Base-by-base conservation (phyloP, 2,329 filamentous ascomycete genomes). In the Triangularia setosa region DNA sequence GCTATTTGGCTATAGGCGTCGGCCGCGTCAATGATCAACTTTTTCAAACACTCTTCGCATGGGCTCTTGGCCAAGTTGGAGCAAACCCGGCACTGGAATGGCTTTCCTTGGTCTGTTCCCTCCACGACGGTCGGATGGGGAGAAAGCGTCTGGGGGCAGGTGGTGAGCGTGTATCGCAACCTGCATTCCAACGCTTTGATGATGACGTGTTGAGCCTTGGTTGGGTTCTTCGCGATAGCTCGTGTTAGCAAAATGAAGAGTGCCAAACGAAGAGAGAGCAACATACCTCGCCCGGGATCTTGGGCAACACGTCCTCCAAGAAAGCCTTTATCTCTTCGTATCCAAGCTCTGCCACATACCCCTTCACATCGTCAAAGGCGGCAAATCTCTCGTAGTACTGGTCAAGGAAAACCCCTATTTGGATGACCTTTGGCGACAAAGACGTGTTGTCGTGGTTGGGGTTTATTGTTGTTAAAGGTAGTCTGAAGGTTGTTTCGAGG, bases 301-400 rank as follows among this genome's bases (percentile, higher is more conserved):
- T 69, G 0, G 73, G 71, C 3, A 79, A 64, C 57, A 79, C 75
- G 0, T 75, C 65, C 6, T 78, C 73, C 3, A 81, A 73, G 7
- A 84, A 69, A 24, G 76, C 71, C 52, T 75, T 76, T 7, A 79
- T 69, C 6, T 83, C 81, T 0, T 74, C 69, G 2, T 77, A 72
- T 1, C 72, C 75, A 0, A 87, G 75, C 21, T 73, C 71, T 48
- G 80, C 77, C 2, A 81, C 72, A 62, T 81, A 83, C 0, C 67
- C 66, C 65, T 79, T 83, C 48, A 84, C 69, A 58, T 84, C 82
- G 33, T 79, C 77, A 62, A 85, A 84, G 0, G 73, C 70, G 1
- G 75, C 70, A 1, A 73, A 65, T 52, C 70, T 71, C 58, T 73
- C 72, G 18, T 72, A 67, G 63, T 76, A 71, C 28, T 76, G 70